Conservation (phyloP, 495 filamentous ascomycete genomes). For the Xylaria cubensis region DNA sequence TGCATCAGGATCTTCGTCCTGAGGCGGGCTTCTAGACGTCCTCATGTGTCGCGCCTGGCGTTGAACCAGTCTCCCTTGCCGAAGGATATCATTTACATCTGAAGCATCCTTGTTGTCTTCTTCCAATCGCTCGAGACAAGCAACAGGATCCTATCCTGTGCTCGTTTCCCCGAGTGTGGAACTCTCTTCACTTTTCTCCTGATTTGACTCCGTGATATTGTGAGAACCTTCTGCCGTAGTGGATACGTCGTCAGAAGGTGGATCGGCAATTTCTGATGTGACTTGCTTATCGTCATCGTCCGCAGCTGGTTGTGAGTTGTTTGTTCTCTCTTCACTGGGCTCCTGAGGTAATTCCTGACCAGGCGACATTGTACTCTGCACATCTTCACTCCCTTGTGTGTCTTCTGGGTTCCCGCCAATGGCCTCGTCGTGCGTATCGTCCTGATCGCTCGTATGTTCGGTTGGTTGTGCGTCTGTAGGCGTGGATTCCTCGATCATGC, state of each 20-base stretch:
- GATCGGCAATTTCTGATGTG: neutral
- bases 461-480: constrained; percentile 10
- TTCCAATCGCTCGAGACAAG: constrained; percentile 32
- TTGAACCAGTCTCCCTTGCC: constrained; percentile 11
- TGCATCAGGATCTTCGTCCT: constrained; percentile 22
- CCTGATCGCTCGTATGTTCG: constrained; percentile 27
- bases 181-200: constrained; percentile 31
- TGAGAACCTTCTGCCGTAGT: constrained; percentile 7
- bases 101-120: constrained; percentile 23
- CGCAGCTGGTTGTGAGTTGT: constrained; percentile 30
- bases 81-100: constrained; percentile 12
- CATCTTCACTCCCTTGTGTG: constrained; percentile 33
- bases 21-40: neutral
- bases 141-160: constrained; percentile 37
- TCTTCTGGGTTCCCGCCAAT: constrained; percentile 33
- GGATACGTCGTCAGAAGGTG: constrained; percentile 17
- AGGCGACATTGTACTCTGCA: constrained; percentile 25
- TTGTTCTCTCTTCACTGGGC: constrained; percentile 27
- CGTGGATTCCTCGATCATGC: constrained; percentile 32
- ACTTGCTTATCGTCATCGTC: constrained; percentile 23
- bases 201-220: constrained; percentile 25
- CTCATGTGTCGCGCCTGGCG: constrained; percentile 24
- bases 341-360: constrained; percentile 40
- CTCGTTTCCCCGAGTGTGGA: constrained; percentile 25
- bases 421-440: constrained; percentile 33